These are phyloP conservation scores for Kazachstania kunashirensis DNA, from an alignment of 805 yeast species.

Conservation along the genomic window DNA sequence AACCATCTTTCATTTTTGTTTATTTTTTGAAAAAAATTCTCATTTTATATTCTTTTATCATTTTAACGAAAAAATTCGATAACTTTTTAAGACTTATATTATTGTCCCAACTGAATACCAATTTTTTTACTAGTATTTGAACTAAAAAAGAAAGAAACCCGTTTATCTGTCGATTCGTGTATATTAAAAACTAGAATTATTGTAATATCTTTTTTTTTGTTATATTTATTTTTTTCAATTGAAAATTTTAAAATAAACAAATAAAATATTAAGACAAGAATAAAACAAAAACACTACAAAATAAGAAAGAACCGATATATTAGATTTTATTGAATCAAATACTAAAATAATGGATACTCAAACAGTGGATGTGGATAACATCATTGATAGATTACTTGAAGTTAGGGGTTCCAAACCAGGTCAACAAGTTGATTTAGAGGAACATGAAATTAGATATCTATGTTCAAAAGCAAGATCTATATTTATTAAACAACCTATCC, in stretches of 20 bases:
- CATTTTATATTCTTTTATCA: too few relatives aligned
- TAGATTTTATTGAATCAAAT: too few relatives aligned
- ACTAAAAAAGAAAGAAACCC: too few relatives aligned
- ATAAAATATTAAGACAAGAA: background rate
- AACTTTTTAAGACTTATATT: too few relatives aligned
- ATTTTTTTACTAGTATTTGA: too few relatives aligned
- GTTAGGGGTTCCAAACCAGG: slow-evolving; percentile 99
- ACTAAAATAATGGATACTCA: slow-evolving; percentile 38
- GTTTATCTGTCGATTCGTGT: too few relatives aligned
- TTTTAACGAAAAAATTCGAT: too few relatives aligned
- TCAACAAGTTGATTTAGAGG: slow-evolving; percentile 86
- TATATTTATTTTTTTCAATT: background rate
- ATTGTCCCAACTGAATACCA: too few relatives aligned
- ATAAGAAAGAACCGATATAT: too few relatives aligned
- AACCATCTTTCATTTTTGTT: too few relatives aligned
- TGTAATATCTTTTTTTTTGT: background rate
- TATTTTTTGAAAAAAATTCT: too few relatives aligned
- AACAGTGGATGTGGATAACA: slow-evolving; percentile 93
- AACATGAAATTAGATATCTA: slow-evolving; percentile 86
- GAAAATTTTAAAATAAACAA: background rate
- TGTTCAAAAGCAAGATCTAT: slow-evolving; percentile 98
- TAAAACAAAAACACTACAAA: too few relatives aligned
- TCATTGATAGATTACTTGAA: slow-evolving; percentile 91
- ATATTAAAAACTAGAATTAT: background rate
- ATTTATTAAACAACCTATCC: slow-evolving; percentile 93